A percentile compares a stretch with the other conserved stretches of the same genome.
Conservation (phyloP, 2,329 filamentous ascomycete genomes). For the Trichoderma asperellum region DNA sequence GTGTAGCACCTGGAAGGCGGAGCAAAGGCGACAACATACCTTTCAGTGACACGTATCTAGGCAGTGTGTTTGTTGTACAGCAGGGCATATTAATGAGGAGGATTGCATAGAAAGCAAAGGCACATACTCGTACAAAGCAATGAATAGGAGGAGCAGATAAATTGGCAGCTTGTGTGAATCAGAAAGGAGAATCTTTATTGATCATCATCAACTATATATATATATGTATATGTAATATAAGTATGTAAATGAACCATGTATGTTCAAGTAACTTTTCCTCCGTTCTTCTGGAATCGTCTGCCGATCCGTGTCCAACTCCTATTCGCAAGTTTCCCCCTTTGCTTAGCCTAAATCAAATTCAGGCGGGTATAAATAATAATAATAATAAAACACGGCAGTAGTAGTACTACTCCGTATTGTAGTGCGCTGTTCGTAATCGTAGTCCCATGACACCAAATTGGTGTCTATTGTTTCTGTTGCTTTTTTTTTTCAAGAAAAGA, state of each 20-base stretch:
- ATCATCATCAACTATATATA: neutral
- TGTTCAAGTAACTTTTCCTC: neutral
- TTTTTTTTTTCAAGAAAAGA: neutral
- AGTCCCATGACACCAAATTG: neutral
- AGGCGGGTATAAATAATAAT: neutral
- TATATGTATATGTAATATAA: neutral
- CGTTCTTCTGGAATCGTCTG: neutral
- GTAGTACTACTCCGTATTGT: neutral
- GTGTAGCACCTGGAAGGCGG: neutral
- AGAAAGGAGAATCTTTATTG: neutral
- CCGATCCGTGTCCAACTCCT: neutral
- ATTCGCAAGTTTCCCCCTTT: neutral
- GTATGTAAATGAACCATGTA: neutral
- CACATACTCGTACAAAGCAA: neutral
- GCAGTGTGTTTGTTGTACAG: too few relatives aligned
- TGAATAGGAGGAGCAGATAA: neutral
- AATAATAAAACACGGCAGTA: neutral
- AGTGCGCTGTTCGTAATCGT: neutral
- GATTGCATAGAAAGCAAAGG: too few relatives aligned
- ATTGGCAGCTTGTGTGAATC: neutral
- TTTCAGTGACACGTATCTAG: too few relatives aligned
- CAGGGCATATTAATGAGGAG: too few relatives aligned
- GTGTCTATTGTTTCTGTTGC: neutral
- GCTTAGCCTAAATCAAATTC: neutral
- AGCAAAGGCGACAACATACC: neutral